These are phyloP conservation scores for Decorospora gaudefroyi DNA, from an alignment of 2,329 filamentous ascomycete species.

Conservation along the genomic window DNA sequence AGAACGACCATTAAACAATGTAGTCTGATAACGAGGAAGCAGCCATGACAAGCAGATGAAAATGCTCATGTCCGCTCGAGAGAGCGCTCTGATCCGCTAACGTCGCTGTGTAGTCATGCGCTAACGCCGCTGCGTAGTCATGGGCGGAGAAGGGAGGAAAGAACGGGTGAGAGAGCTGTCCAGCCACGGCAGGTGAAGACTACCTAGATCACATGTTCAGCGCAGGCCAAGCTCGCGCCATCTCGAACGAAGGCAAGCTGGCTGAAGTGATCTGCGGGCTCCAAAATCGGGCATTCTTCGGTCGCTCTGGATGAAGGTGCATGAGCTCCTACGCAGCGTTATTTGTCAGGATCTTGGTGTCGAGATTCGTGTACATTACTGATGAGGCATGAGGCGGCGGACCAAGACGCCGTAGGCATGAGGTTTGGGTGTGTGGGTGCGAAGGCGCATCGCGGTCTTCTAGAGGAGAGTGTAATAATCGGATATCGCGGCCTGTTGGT, in stretches of 20 bases:
- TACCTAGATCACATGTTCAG: constrained; percentile 13
- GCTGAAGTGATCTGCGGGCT: constrained; percentile 24
- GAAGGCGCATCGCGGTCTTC: no score
- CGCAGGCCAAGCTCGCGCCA: constrained; percentile 18
- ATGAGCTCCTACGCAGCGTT: constrained; percentile 12
- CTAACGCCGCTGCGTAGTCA: constrained; percentile 13
- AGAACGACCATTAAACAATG: constrained; percentile 6
- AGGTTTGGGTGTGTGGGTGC: no score
- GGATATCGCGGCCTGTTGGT: constrained; percentile 8
- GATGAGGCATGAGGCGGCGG: background rate
- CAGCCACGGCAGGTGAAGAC: constrained; percentile 19
- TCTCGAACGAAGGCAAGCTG: constrained; percentile 24
- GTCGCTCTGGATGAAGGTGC: constrained; percentile 24
- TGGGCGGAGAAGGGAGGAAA: constrained; percentile 12
- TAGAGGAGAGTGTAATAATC: constrained; percentile 10
- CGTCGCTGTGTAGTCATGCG: no score
- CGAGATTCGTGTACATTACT: constrained; percentile 5
- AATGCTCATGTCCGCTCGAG: constrained; percentile 12
- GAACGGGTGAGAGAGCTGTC: constrained; percentile 20
- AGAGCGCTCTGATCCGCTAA: constrained; percentile 18
- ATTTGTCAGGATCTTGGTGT: constrained; percentile 25
- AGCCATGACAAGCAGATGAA: constrained; percentile 14
- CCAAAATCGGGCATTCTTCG: constrained; percentile 40
- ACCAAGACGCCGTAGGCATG: background rate
- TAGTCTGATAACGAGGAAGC: constrained; percentile 3